Evolutionary conservation across 1,284 basidiomycete genomes (phyloP), one percentile per base, ranked within the genome.

Genomic region (Earliella scabrosa): DNA sequence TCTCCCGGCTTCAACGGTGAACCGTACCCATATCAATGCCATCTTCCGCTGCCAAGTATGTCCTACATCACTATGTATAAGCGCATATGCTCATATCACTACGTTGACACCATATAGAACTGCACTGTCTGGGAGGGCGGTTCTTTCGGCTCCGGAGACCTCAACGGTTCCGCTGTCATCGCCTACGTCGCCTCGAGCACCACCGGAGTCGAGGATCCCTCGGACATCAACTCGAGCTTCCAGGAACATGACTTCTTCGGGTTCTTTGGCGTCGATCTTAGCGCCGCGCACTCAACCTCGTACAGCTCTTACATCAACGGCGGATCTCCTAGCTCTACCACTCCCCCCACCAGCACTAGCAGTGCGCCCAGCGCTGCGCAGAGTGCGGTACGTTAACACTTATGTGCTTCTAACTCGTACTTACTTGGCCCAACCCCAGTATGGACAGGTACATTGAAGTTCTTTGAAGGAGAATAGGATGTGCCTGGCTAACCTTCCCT

Each of bases 11-110:
- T 69, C 68, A 1, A 59, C 57, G 14, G 59, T 68, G n/a, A 71
- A 71, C 54, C 68, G 64, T 40, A 71, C 69, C 14, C 64, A 70
- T 47, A 61, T 71, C 54, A 67, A 66, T 26, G 69, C 68, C 13
- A 63, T 68, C 9, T 71, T 71, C 59, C 53, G 68, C 26, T 70
- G 70, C 61, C 67, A 70, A 61, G 69, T 69, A 50, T 26, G 56
- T 47, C 2, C n/a, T n/a, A n/a, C n/a, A n/a, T n/a, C n/a, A n/a
- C n/a, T 14, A 7, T 4, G 31, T 16, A 21, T 39, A 23, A 18
- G n/a, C 4, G 13, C 11, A 20, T 21, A 13, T 43, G 34, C 13
- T 20, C 48, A 48, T 14, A 51, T 11, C n/a, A n/a, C n/a, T n/a
- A n/a, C n/a, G n/a, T 10, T 47, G 1, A 23, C 11, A 31, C 6